phyloP scores from a whole-genome alignment of 2,329 filamentous ascomycete genomes.

The Venturia effusa region DNA sequence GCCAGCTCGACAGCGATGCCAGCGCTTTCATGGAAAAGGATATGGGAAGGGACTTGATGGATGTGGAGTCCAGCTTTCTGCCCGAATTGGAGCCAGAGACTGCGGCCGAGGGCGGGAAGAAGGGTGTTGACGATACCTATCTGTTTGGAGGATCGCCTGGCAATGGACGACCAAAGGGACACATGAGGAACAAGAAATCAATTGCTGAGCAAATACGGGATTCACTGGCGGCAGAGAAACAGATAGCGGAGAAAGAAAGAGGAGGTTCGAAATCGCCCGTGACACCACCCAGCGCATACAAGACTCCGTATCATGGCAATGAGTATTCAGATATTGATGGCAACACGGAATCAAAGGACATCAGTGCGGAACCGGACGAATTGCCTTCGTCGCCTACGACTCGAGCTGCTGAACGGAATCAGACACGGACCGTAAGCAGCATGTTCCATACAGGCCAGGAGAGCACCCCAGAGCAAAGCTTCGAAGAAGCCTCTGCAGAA shows the following conservation, averaged over 20 bases:
- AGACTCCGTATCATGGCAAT: slow-evolving; percentile 19
- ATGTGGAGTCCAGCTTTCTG: slow-evolving; percentile 53
- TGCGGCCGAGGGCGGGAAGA: slow-evolving; percentile 16
- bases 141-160: slow-evolving; percentile 26
- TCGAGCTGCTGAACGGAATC: slow-evolving; percentile 28
- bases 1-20: slow-evolving; percentile 19
- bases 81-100: slow-evolving; percentile 40
- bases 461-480: not conserved
- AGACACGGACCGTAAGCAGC: slow-evolving; percentile 14
- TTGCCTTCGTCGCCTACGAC: slow-evolving; percentile 33
- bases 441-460: not conserved
- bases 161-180: slow-evolving; percentile 17
- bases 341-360: slow-evolving; percentile 20
- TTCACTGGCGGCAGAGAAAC: not conserved
- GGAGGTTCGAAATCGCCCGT: slow-evolving; percentile 20
- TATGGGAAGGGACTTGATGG: slow-evolving; percentile 48
- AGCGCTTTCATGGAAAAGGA: slow-evolving; percentile 41
- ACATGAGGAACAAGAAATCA: slow-evolving; percentile 8
- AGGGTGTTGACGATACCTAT: slow-evolving; percentile 36
- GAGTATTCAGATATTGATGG: slow-evolving; percentile 17
- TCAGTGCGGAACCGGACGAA: slow-evolving; percentile 14
- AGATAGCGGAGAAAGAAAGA: slow-evolving; percentile 11
- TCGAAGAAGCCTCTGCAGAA: slow-evolving; percentile 2
- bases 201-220: slow-evolving; percentile 12
- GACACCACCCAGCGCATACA: slow-evolving; percentile 30